Percentiles rank a stretch among this genome's conserved stretches.
phyloP scores from a whole-genome alignment of 2,329 filamentous ascomycete genomes.

The Aschersonia sp. region DNA sequence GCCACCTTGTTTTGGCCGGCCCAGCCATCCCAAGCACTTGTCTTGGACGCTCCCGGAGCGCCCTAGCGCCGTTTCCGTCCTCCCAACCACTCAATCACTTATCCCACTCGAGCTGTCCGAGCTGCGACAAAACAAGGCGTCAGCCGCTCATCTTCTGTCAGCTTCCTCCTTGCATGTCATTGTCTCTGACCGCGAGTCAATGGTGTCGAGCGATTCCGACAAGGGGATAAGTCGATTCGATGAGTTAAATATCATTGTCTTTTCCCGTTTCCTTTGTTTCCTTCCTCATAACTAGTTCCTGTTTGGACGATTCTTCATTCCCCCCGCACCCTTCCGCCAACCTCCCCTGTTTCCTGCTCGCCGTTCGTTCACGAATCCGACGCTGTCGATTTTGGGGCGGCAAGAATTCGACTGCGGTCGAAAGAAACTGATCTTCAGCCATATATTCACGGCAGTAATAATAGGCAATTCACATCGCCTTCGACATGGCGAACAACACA shows the following conservation, averaged over 20 bases:
- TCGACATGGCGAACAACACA: slow-evolving; percentile 31
- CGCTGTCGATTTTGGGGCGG: too few relatives aligned
- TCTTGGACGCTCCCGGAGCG: background rate
- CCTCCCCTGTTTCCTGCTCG: too few relatives aligned
- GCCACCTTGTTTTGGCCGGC: slow-evolving; percentile 17
- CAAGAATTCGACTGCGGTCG: too few relatives aligned
- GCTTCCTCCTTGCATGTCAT: slow-evolving; percentile 7
- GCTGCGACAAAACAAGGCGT: background rate
- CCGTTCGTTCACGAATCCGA: too few relatives aligned
- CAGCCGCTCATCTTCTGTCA: slow-evolving; percentile 5
- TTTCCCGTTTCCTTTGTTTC: background rate
- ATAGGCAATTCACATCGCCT: background rate
- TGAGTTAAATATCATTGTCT: background rate
- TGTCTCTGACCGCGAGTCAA: background rate
- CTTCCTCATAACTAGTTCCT: background rate
- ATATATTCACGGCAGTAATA: background rate
- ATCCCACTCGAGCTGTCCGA: background rate
- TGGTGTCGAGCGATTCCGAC: background rate
- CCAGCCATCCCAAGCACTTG: slow-evolving; percentile 7
- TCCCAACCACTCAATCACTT: background rate
- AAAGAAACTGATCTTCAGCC: background rate
- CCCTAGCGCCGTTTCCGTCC: background rate
- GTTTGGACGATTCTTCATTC: background rate
- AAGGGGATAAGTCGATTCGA: background rate
- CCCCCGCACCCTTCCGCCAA: background rate